Base-by-base conservation (phyloP, 345 rosid species). In the Bruguiera gymnorhiza region DNA sequence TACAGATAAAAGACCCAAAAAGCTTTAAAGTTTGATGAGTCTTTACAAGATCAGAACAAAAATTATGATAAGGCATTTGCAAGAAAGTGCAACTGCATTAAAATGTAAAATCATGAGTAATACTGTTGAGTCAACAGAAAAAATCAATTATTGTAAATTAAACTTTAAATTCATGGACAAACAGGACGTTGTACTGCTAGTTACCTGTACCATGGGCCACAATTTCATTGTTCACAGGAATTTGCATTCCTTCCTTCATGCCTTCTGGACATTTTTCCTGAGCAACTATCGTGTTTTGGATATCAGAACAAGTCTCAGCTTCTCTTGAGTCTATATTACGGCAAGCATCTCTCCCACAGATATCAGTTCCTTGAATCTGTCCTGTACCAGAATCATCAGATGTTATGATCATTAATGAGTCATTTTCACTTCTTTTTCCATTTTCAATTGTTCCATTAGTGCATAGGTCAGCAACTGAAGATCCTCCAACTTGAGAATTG, bases 201-300 rank as follows among this genome's bases (percentile, higher is more conserved):
- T 77, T 79, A 86, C 90, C 87, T 69, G 65, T 67, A 73, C 67
- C 16, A 68, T 37, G 51, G 66, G 75, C 78, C 62, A 74, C 70
- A 5, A 24, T 55, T 70, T 80, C 81, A 71, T 26, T 60, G 15
- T 68, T 77, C 68, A 19, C 39, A 23, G 63, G 80, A 55, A 58
- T 66, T 72, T 80, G 78, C 60, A 50, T 54, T 46, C 59, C 20
- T 27, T 43, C 62, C 34, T 62, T 46, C 10, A 20, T 43, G 29
- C 34, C 65, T 65, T 62, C 68, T 6, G 36, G 24, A 46, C 54
- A 30, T 29, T 62, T 62, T 24, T 8, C 64, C 23, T 48, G 56
- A 18, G 58, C 34, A 50, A 0, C 48, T 53, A 36, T 51, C 23
- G 15, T 65, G 62, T 58, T 64, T 20, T 32, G 46, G n/a, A 50